Conservation (phyloP, 1,284 basidiomycete species). For the Exobasidium cylindrosporum region DNA sequence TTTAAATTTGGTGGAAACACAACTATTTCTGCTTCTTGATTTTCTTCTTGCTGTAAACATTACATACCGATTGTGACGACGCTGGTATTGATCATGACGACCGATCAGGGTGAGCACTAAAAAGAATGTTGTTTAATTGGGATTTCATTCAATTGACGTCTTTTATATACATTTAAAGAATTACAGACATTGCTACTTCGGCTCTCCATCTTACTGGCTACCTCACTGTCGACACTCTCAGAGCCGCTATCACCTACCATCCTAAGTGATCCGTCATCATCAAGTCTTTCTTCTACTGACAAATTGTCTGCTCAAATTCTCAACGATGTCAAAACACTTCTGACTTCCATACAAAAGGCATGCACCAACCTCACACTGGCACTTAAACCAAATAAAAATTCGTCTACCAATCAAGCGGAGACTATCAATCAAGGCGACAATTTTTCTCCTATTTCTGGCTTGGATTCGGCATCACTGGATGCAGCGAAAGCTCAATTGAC, state of each 20-base stretch:
- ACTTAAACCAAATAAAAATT: neutral
- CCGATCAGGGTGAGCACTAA: neutral
- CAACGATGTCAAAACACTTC: neutral
- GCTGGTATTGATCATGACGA: neutral
- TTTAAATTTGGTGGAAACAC: too few relatives aligned
- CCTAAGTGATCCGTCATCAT: neutral
- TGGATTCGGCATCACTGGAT: neutral
- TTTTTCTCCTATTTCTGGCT: neutral
- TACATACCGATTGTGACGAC: too few relatives aligned
- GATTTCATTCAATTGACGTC: too few relatives aligned
- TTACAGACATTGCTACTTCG: conserved; percentile 6
- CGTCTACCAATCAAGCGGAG: neutral
- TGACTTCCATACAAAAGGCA: neutral
- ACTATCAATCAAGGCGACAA: neutral
- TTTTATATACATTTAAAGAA: conserved; percentile 1
- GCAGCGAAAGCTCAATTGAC: conserved; percentile 7
- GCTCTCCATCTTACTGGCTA: conserved; percentile 3
- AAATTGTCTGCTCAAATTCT: conserved; percentile 7
- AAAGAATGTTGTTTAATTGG: too few relatives aligned
- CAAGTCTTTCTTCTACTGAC: neutral
- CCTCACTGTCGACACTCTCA: conserved; percentile 8
- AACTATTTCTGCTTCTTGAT: too few relatives aligned
- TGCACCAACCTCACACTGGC: conserved; percentile 10
- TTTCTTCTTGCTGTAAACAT: too few relatives aligned
- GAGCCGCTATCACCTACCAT: conserved; percentile 2